A percentile compares a stretch with the other conserved stretches of the same genome.
These are phyloP conservation scores for Dendrobium nobile DNA, from an alignment of 106 monocot species.

Conservation along the genomic window DNA sequence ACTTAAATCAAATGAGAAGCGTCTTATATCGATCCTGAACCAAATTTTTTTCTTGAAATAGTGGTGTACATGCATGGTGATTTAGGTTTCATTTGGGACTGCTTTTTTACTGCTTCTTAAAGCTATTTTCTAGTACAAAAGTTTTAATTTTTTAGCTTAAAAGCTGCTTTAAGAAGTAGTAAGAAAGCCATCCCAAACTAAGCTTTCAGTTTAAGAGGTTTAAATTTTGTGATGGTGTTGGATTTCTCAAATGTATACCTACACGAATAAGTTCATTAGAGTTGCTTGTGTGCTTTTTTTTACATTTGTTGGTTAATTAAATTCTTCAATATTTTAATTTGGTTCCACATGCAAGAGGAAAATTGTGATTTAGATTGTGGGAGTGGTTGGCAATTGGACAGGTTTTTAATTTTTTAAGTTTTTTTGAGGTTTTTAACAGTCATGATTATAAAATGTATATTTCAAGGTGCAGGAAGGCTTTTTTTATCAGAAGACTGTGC, in stretches of 20 bases:
- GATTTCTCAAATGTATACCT: background rate
- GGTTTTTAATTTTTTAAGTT: background rate
- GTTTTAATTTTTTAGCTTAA: no score
- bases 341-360: background rate
- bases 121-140: no score
- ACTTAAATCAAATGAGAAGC: background rate
- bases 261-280: background rate
- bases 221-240: background rate
- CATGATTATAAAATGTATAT: no score
- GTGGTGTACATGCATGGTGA: background rate
- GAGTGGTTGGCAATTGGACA: background rate
- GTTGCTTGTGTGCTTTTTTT: background rate
- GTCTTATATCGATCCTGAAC: background rate
- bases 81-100: background rate
- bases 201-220: background rate
- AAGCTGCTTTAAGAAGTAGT: no score
- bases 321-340: background rate
- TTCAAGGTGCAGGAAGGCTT: no score
- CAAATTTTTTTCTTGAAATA: background rate
- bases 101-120: no score
- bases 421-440: no score
- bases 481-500: no score
- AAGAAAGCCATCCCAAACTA: no score
- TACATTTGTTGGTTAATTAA: conserved; percentile 1
- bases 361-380: conserved; percentile 1